Base-by-base conservation (phyloP, 1,284 basidiomycete genomes). In the Apiotrichum mycotoxinovorans region DNA sequence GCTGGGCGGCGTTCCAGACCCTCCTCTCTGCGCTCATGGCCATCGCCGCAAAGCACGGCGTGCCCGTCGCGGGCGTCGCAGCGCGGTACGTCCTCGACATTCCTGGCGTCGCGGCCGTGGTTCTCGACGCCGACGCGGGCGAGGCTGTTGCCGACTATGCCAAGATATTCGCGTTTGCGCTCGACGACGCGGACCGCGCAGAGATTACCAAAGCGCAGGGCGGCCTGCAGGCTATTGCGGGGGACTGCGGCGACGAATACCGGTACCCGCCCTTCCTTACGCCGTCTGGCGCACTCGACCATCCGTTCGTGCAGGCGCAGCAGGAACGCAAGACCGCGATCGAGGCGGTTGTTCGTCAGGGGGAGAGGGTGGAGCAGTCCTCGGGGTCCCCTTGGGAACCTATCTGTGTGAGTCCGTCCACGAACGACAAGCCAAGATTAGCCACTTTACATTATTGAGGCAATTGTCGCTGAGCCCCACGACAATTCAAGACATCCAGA, bases 1-100 rank as follows among this genome's bases (percentile, higher is more conserved):
- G 65, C 1, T 66, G 65, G 65, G 30, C 35, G 1, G 25, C 38
- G 2, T 66, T 63, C 50, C 61, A 63, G 44, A 23, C 14, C 3
- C 35, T 65, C 1, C 50, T 66, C 9, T 11, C 37, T 4, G 52
- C 58, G 2, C 57, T 66, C 20, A 38, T 38, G 12, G 15, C 23
- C 4, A 35, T 64, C n/a, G 65, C 65, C 0, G 34, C 49, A 10
- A 58, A 61, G 41, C 60, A 59, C 51, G 17, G 22, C 26, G 60
- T 64, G n/a, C 17, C 56, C 23, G 48, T 64, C 12, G 34, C 59
- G 2, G 47, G 57, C 3, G 50, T 65, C 12, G 57, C 65, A 25
- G 57, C 46, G 8, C 50, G 57, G 3, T 54, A 61, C 30, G 62
- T 60, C 15, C 53, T 66, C 27, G 49, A 52, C 40, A 45, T 62